Percentiles rank a stretch among this genome's conserved stretches.
These are phyloP conservation scores for Apiotrichum brassicae DNA, from an alignment of 1,284 basidiomycete species.

Conservation along the genomic window DNA sequence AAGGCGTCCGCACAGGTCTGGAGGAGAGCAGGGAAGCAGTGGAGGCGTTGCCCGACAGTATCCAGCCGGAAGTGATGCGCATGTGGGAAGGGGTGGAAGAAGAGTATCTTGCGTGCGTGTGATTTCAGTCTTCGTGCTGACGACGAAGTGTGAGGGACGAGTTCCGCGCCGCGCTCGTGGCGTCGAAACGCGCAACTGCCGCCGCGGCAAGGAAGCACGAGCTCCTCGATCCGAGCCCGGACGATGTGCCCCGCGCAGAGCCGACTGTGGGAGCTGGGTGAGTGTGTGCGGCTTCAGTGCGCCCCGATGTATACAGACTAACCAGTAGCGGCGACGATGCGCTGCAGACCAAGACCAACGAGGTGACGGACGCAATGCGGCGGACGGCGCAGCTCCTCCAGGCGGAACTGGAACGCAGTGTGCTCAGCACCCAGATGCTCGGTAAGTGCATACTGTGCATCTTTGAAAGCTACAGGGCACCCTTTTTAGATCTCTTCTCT, in stretches of 20 bases:
- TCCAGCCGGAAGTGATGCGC: slow-evolving; percentile 53
- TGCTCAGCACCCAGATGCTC: slow-evolving; percentile 75
- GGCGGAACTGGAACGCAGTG: slow-evolving; percentile 79
- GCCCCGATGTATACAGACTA: neutral
- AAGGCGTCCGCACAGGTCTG: slow-evolving; percentile 48
- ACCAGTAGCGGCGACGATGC: slow-evolving; percentile 61
- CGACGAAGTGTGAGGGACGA: slow-evolving; percentile 8
- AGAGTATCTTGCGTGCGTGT: slow-evolving; percentile 19
- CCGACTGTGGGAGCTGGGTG: slow-evolving; percentile 18
- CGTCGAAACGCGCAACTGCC: slow-evolving; percentile 21
- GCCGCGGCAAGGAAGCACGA: slow-evolving; percentile 22
- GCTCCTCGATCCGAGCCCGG: slow-evolving; percentile 10
- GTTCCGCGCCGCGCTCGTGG: slow-evolving; percentile 31
- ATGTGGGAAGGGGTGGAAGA: slow-evolving; percentile 24
- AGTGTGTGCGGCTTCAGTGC: neutral
- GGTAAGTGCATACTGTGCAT: slow-evolving; percentile 53
- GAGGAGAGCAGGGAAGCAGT: slow-evolving; percentile 10
- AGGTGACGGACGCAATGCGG: slow-evolving; percentile 78
- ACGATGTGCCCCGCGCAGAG: slow-evolving; percentile 10
- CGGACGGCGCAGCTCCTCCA: slow-evolving; percentile 81
- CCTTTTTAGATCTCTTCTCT: no score
- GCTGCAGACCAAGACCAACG: slow-evolving; percentile 76
- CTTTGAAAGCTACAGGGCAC: neutral
- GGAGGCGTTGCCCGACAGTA: slow-evolving; percentile 5
- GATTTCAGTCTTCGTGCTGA: no score